Percentiles rank a stretch among this genome's conserved stretches.
Conservation (phyloP, 1,284 basidiomycete species). For the Trametes versicolor region DNA sequence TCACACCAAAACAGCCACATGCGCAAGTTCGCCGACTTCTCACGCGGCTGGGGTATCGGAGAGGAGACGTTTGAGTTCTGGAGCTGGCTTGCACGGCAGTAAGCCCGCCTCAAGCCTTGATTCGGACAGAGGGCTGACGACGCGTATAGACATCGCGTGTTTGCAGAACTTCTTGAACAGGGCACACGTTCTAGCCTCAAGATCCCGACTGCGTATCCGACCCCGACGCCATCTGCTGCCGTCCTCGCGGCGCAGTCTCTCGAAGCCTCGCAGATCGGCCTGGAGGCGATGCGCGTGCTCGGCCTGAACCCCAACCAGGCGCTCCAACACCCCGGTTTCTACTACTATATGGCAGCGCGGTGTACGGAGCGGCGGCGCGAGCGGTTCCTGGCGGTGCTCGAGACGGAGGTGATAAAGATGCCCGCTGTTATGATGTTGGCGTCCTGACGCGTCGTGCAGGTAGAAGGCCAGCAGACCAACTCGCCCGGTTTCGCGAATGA, state of each 20-base stretch:
- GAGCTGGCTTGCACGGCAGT: conserved; percentile 96
- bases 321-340: conserved; percentile 90
- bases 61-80: conserved; percentile 97
- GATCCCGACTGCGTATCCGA: conserved; percentile 63
- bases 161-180: conserved; percentile 89
- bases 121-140: neutral
- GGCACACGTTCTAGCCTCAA: conserved; percentile 75
- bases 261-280: conserved; percentile 52
- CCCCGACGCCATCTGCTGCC: conserved; percentile 41
- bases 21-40: conserved; percentile 87
- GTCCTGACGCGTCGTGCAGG: conserved; percentile 18
- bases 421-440: neutral
- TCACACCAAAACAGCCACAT: conserved; percentile 88
- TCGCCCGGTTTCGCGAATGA: conserved; percentile 83
- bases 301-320: conserved; percentile 77
- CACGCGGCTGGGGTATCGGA: conserved; percentile 96
- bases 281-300: conserved; percentile 61
- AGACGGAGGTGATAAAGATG: conserved; percentile 60
- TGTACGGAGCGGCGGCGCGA: conserved; percentile 82
- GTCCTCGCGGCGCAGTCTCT: conserved; percentile 42
- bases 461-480: conserved; percentile 39
- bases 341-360: conserved; percentile 88
- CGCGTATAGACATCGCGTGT: conserved; percentile 77
- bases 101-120: conserved; percentile 46
- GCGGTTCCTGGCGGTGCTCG: conserved; percentile 68